Base-by-base conservation (phyloP, 345 rosid species). In the Crucihimalaya himalaica region DNA sequence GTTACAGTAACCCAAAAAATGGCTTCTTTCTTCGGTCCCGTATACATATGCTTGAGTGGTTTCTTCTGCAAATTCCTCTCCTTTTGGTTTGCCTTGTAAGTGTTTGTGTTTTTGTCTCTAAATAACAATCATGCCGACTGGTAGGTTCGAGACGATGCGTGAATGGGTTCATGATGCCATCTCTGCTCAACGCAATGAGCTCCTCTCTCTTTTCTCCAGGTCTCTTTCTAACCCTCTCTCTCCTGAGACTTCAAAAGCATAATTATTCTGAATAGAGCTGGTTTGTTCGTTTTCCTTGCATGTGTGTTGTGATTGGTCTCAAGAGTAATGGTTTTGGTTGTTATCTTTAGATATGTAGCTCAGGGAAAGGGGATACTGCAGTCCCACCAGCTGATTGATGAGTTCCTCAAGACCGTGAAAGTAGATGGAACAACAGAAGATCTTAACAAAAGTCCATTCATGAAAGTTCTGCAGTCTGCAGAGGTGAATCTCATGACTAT, bases 121-220 rank as follows among this genome's bases (percentile, higher is more conserved):
- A 74, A 56, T 58, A 21, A 12, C 8, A 52, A 53, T 46, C 60
- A 80, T 66, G 81, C 81, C 83, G 18, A 37, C 51, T 10, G 66
- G 67, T 45, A 73, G 76, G 73, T 81, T 56, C 4, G 80, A 63
- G 47, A 74, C 74, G 19, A 83, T 80, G 84, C 70, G 87, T 52
- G 91, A 84, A 54, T 65, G 82, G 63, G 59, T 87, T 34, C 83
- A 77, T 43, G 84, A 83, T 39, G 68, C 85, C 16, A 77, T 87
- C 68, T 77, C 82, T 60, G 84, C 82, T 74, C 73, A 83, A 60
- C 82, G 78, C 21, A 81, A 80, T 66, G 84, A 83, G 73, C 79
- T 87, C 29, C 83, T 85, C 61, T 84, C 85, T 70, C 86, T 85
- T 28, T 80, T 87, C 77, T 77, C 87, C 77, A 84, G 88, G 90